These are phyloP conservation scores for Erysimum pusillum DNA, from an alignment of 441 rosid species.

Conservation along the genomic window DNA sequence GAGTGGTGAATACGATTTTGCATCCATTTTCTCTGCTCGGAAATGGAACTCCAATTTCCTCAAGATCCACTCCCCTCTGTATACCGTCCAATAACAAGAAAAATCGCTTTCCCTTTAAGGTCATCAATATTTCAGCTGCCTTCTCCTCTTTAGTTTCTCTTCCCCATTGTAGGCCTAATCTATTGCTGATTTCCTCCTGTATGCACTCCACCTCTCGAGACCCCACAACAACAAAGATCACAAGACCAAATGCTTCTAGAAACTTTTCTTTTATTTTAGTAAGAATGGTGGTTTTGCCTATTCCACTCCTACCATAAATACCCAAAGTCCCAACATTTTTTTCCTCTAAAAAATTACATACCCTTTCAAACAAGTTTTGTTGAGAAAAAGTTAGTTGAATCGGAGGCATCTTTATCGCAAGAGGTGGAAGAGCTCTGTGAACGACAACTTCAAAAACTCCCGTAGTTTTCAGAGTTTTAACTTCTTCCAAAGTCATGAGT, in stretches of 20 bases:
- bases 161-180: neutral
- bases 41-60: neutral
- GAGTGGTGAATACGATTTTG: constrained; percentile 43
- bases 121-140: neutral
- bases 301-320: constrained; percentile 15
- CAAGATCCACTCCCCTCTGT: neutral
- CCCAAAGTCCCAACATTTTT: constrained; percentile 36
- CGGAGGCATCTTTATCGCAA: neutral
- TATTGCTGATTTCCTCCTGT: constrained; percentile 29
- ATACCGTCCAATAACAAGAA: constrained; percentile 18
- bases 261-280: constrained; percentile 45
- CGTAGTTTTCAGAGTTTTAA: neutral
- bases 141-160: neutral
- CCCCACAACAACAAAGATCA: constrained; percentile 40
- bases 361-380: neutral
- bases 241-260: constrained; percentile 19
- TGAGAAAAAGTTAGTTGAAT: neutral
- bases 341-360: neutral
- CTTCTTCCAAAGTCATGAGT: neutral
- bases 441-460: neutral
- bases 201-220: constrained; percentile 39
- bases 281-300: constrained; percentile 53
- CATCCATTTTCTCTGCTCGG: constrained; percentile 5
- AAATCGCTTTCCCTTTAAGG: neutral
- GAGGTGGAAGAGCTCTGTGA: neutral